phyloP scores from a whole-genome alignment of 441 rosid genomes.

The Pelargonium fulgidum region DNA sequence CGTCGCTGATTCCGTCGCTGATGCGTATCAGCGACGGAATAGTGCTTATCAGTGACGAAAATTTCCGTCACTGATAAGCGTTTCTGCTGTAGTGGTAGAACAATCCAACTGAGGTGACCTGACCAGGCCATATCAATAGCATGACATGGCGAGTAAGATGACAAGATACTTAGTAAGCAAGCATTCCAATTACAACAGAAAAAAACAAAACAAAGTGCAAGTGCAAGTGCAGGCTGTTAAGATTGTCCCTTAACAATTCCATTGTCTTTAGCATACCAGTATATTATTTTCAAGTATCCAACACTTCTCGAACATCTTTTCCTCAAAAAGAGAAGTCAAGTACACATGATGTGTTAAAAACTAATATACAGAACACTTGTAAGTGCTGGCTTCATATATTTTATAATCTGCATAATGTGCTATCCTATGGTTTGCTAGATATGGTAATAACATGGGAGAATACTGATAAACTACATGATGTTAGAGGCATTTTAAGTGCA shows the following conservation, averaged over 20 bases:
- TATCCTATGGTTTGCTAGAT: background rate
- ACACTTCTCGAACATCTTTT: too few species aligned
- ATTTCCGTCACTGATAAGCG: too few species aligned
- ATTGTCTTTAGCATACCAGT: background rate
- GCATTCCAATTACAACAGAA: too few species aligned
- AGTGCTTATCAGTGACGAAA: too few species aligned
- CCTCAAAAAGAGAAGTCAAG: background rate
- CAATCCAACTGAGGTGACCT: too few species aligned
- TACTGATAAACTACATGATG: background rate
- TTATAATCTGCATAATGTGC: background rate
- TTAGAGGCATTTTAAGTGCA: background rate
- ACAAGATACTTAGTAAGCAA: too few species aligned
- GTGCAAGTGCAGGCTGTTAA: background rate
- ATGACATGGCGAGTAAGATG: too few species aligned
- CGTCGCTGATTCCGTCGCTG: too few species aligned
- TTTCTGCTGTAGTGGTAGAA: too few species aligned
- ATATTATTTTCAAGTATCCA: background rate
- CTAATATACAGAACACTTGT: background rate
- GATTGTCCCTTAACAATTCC: background rate
- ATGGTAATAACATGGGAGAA: background rate
- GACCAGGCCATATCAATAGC: too few species aligned
- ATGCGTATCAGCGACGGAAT: too few species aligned
- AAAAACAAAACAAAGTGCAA: too few species aligned
- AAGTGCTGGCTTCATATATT: background rate
- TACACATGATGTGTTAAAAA: background rate